Conservation (phyloP, 2,329 filamentous ascomycete genomes). For the Fusarium decemcellulare region DNA sequence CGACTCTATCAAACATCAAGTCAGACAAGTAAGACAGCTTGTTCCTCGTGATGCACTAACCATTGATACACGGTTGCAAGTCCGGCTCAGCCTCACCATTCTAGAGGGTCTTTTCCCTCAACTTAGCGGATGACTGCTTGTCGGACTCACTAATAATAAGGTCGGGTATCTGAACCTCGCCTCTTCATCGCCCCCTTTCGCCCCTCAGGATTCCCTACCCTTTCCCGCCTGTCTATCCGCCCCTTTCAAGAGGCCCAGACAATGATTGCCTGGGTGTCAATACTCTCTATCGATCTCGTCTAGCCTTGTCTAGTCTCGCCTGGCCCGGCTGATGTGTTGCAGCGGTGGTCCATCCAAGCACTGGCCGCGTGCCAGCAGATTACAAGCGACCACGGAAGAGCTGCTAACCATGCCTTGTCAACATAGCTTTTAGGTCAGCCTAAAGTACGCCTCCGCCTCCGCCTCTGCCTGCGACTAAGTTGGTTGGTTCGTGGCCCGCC, state of each 20-base stretch:
- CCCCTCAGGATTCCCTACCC: slow-evolving; percentile 21
- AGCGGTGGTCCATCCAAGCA: slow-evolving; percentile 19
- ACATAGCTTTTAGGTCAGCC: slow-evolving; percentile 8
- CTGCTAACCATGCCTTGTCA: not conserved
- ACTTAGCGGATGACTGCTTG: slow-evolving; percentile 8
- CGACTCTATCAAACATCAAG: slow-evolving; percentile 5
- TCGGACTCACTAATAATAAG: not conserved
- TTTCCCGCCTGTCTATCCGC: not conserved
- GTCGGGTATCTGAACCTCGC: slow-evolving; percentile 25
- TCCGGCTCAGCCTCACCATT: slow-evolving; percentile 33
- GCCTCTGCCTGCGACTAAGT: slow-evolving; percentile 15
- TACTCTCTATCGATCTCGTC: slow-evolving; percentile 16
- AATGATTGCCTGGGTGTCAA: slow-evolving; percentile 18
- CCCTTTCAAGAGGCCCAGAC: slow-evolving; percentile 17
- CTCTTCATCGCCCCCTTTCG: slow-evolving; percentile 34
- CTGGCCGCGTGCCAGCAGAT: slow-evolving; percentile 14
- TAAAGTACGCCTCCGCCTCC: slow-evolving; percentile 10
- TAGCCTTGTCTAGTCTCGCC: slow-evolving; percentile 10
- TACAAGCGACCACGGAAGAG: slow-evolving; percentile 1
- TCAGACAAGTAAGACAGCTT: not conserved
- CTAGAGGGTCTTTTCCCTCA: slow-evolving; percentile 9
- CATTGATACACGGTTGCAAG: slow-evolving; percentile 14
- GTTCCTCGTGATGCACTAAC: slow-evolving; percentile 28
- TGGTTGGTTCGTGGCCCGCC: not conserved
- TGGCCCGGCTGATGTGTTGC: slow-evolving; percentile 7